Base-by-base conservation (phyloP, 2,329 filamentous ascomycete species). In the Diaporthe citriasiana region DNA sequence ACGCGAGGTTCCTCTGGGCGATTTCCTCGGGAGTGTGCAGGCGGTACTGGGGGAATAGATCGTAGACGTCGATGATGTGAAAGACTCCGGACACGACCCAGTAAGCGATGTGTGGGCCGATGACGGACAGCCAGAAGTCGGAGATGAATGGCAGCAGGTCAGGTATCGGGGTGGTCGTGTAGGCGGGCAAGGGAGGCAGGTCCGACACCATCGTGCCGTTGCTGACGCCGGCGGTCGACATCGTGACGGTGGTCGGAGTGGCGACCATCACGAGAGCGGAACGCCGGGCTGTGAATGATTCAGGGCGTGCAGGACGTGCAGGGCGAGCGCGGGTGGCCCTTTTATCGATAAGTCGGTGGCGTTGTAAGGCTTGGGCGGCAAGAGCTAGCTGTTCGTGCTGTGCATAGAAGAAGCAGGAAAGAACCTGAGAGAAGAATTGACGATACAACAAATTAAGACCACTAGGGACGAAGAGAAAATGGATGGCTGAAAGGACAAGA, bases 11-110 rank as follows among this genome's bases (percentile, higher is more conserved):
- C 79, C 95, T 91, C 83, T 94, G 94, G 47, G 92, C 82, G 76
- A 98, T 93, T 84, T 98, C 96, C 70, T 95, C 95, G 19, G 97
- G 97, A 0, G 97, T 98, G 85, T 99, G 97, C 55, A 99, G 88
- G 76, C 97, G 93, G 85, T 98, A 98, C 79, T 97, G 91, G 25
- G 95, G 93, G 82, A 96, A 97, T 50, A 96, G 86, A 82, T 98
- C 94, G 84, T 92, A 92, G 74, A 92, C 87, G 84, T 99, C 97
- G 80, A 98, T 92, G 78, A 92, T 81, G 86, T 98, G 96, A 86
- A 97, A 99, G 81, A 96, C 85, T 82, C 94, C 84, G 27, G 96
- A 98, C 42, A 97, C 85, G 30, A 86, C 84, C 97, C 97, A 99
- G 88, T 99, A 99, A 73, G 93, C 93, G 79, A 94, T 82, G 75